phyloP scores from a whole-genome alignment of 345 rosid genomes.

The Odontarrhena argentea region DNA sequence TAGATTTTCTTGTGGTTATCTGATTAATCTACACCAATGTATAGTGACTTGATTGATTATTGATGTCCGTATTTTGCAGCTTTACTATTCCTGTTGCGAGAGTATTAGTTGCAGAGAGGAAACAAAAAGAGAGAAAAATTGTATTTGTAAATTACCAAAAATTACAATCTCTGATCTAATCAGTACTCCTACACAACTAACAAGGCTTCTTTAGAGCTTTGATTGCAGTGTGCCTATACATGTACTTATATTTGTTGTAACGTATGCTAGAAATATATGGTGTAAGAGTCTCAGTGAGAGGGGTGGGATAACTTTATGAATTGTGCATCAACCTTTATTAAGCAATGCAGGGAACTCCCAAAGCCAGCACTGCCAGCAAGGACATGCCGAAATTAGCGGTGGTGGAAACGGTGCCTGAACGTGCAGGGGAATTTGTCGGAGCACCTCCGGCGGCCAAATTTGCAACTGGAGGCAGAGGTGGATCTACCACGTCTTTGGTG shows the following conservation, averaged over 20 bases:
- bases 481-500: conserved; percentile 60
- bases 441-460: conserved; percentile 24
- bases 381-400: conserved; percentile 43
- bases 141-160: background rate
- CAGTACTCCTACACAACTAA: conserved; percentile 8
- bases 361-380: conserved; percentile 41
- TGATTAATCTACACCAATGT: background rate
- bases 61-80: conserved; percentile 13
- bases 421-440: conserved; percentile 26
- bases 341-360: conserved; percentile 36
- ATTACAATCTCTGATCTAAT: conserved; percentile 20
- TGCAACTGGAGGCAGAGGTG: conserved; percentile 75
- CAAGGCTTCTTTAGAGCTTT: conserved; percentile 5
- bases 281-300: conserved; percentile 9
- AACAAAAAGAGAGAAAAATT: background rate
- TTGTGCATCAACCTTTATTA: conserved; percentile 11
- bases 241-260: conserved; percentile 4
- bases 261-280: conserved; percentile 8
- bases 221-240: conserved; percentile 11
- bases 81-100: conserved; percentile 9
- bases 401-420: conserved; percentile 38
- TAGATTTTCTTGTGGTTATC: background rate
- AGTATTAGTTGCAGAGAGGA: conserved; percentile 6
- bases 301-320: conserved; percentile 5
- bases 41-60: background rate